Evolutionary conservation across 768 basidiomycete species (phyloP).

Genomic region (Asterophora lycoperdoides): DNA sequence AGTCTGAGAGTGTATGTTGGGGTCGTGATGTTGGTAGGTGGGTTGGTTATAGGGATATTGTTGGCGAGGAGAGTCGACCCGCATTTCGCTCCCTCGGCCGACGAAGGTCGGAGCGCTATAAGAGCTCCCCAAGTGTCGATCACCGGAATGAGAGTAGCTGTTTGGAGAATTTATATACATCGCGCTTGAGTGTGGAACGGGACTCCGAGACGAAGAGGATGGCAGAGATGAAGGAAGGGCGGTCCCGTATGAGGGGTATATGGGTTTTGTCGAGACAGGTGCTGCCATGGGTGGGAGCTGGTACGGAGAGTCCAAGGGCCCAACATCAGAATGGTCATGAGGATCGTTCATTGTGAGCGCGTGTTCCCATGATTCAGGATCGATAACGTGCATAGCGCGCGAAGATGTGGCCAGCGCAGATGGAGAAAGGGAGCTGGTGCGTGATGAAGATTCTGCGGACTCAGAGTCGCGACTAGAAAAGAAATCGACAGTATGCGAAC

Average conservation of each 20-base stretch:
- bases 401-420: constrained; percentile 47
- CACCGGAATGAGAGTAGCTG: constrained; percentile 45
- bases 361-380: constrained; percentile 52
- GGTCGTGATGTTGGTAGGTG: constrained; percentile 42
- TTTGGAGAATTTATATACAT: constrained; percentile 36
- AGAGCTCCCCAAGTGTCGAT: constrained; percentile 44
- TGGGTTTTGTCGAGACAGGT: constrained; percentile 43
- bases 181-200: constrained; percentile 33
- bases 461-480: constrained; percentile 42
- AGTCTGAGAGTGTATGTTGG: constrained; percentile 36
- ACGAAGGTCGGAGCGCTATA: constrained; percentile 47
- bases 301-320: constrained; percentile 40
- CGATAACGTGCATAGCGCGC: constrained; percentile 44
- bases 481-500: constrained; percentile 25
- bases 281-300: constrained; percentile 43
- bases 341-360: constrained; percentile 47
- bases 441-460: constrained; percentile 41
- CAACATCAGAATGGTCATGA: constrained; percentile 19
- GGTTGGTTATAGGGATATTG: constrained; percentile 51
- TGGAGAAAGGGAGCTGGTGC: constrained; percentile 65
- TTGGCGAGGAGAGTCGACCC: constrained; percentile 41
- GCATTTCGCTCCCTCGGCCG: constrained; percentile 37
- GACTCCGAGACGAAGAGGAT: constrained; percentile 39
- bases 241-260: constrained; percentile 41
- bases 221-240: constrained; percentile 38